Conservation (phyloP, 371 early-diverging fungal genomes). For the Umbelopsis sp. region DNA sequence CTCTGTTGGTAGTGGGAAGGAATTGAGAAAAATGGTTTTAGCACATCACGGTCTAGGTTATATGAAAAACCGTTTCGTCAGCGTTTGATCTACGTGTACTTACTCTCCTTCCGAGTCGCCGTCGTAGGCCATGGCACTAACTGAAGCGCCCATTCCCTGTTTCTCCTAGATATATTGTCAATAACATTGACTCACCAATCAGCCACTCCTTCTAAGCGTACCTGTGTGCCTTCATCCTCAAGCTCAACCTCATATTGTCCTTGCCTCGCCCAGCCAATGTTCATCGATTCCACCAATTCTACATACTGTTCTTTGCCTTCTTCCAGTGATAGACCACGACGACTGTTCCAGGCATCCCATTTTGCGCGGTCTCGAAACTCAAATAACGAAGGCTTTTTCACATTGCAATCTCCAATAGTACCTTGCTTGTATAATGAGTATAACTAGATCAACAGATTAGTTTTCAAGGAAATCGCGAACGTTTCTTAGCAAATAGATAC, state of each 20-base stretch:
- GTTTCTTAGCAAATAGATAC: not conserved
- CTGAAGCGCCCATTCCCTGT: constrained; percentile 26
- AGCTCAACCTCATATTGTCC: constrained; percentile 39
- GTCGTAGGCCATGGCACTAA: constrained; percentile 37
- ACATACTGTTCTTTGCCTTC: constrained; percentile 42
- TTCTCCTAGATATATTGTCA: constrained; percentile 17
- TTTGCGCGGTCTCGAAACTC: constrained; percentile 55
- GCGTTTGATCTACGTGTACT: not conserved
- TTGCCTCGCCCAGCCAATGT: constrained; percentile 47
- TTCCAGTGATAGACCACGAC: constrained; percentile 30
- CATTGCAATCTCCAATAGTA: constrained; percentile 45
- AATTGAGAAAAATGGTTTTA: too few species aligned
- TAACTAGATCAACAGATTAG: constrained; percentile 29
- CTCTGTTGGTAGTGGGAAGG: constrained; percentile 16
- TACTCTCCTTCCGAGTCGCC: constrained; percentile 28
- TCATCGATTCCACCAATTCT: constrained; percentile 34
- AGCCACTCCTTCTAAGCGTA: not conserved
- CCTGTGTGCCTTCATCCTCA: constrained; percentile 25
- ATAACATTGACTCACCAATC: not conserved
- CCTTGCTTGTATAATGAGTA: constrained; percentile 55
- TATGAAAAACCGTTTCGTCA: too few species aligned
- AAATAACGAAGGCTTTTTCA: constrained; percentile 41
- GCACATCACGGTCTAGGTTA: too few species aligned
- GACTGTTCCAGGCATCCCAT: constrained; percentile 53
- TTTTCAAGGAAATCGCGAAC: not conserved